phyloP scores from a whole-genome alignment of 106 monocot genomes.

The Chionographis japonica region DNA sequence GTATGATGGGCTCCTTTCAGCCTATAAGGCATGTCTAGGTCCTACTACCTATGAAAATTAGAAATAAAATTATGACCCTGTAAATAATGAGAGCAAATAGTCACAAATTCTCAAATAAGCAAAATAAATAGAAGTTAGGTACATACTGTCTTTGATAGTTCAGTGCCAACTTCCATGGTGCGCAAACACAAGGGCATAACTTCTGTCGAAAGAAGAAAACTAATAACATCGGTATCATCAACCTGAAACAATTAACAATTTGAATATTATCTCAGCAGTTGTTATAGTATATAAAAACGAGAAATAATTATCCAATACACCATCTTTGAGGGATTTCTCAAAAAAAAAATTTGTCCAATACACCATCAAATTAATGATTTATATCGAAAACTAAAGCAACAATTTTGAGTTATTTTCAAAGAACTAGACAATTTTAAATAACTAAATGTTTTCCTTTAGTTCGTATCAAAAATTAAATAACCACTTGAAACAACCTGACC shows the following conservation, averaged over 20 bases:
- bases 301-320: not conserved
- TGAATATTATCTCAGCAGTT: not conserved
- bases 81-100: too few species aligned
- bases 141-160: constrained; percentile 77
- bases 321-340: not conserved
- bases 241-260: constrained; percentile 36
- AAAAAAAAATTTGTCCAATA: not conserved
- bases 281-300: not conserved
- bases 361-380: not conserved
- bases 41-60: too few species aligned
- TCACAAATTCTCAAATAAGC: not conserved
- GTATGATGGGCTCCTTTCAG: too few species aligned
- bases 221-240: constrained; percentile 66
- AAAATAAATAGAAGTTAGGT: not conserved
- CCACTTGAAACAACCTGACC: too few species aligned
- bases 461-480: too few species aligned
- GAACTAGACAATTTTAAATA: too few species aligned
- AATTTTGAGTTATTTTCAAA: too few species aligned
- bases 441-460: too few species aligned
- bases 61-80: too few species aligned
- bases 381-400: too few species aligned
- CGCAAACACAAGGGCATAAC: constrained; percentile 80
- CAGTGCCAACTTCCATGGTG: constrained; percentile 71
- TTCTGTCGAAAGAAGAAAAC: constrained; percentile 75
- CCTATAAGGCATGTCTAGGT: too few species aligned